A percentile compares a stretch with the other conserved stretches of the same genome.
Evolutionary conservation across 2,329 filamentous ascomycete species (phyloP).

Genomic region (Aspergillus ruber): DNA sequence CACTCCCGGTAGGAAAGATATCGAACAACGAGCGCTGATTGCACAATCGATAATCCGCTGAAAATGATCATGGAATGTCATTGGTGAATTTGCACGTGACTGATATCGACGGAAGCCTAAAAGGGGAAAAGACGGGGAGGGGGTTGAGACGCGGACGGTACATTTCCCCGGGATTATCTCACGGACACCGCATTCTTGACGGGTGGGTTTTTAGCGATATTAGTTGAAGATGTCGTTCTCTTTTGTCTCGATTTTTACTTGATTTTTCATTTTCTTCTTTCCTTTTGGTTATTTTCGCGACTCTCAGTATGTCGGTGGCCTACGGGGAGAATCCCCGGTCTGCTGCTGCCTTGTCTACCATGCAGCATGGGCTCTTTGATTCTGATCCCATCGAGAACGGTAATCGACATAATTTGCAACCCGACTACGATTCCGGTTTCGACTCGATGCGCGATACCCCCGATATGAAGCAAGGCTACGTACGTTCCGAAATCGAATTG

Average conservation of each 20-base stretch:
- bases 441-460: too few species aligned
- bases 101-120: background rate
- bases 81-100: background rate
- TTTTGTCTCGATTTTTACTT: background rate
- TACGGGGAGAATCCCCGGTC: background rate
- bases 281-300: background rate
- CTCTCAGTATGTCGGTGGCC: background rate
- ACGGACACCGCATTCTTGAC: background rate
- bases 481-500: background rate
- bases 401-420: background rate
- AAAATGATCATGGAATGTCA: background rate
- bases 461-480: background rate
- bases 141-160: background rate
- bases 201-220: background rate
- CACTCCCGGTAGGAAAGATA: background rate
- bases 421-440: too few species aligned
- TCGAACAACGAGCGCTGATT: background rate
- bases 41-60: background rate
- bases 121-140: background rate
- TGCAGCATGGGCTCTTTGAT: background rate
- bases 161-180: background rate
- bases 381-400: background rate
- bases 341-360: background rate
- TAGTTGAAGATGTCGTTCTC: background rate
- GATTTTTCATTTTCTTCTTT: background rate